A percentile compares a stretch with the other conserved stretches of the same genome.
phyloP scores from a whole-genome alignment of 768 basidiomycete genomes.

The Pisolithus marmoratus region DNA sequence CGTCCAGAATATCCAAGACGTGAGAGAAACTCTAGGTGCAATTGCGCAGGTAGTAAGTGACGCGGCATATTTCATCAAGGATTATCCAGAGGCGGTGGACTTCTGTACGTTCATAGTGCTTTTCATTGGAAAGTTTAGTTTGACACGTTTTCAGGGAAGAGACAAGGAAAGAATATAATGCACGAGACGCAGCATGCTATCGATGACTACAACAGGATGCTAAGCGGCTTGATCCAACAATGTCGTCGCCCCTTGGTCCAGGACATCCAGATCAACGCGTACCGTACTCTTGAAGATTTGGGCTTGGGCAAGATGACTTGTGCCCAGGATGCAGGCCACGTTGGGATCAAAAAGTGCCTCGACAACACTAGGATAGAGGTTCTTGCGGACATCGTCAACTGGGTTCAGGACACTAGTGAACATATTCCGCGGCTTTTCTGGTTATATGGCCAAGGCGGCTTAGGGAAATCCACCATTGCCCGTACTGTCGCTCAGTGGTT shows the following conservation, averaged over 20 bases:
- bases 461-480: not conserved
- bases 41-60: not conserved
- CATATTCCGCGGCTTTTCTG: not conserved
- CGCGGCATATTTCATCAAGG: not conserved
- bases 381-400: not conserved
- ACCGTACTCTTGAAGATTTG: not conserved
- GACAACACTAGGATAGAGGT: not conserved
- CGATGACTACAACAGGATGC: not conserved
- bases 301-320: not conserved
- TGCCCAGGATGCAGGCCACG: no score
- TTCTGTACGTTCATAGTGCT: not conserved
- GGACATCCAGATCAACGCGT: not conserved
- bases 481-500: not conserved
- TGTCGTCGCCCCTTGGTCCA: not conserved
- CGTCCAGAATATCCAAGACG: not conserved
- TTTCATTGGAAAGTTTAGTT: not conserved
- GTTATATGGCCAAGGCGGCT: slow-evolving; percentile 1
- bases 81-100: not conserved
- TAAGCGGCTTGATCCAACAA: not conserved
- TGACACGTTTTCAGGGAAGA: not conserved
- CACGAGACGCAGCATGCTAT: not conserved
- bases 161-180: not conserved
- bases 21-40: not conserved
- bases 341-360: not conserved
- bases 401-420: not conserved